phyloP scores from a whole-genome alignment of 768 basidiomycete genomes.

The Termitomyces eurrhizus region DNA sequence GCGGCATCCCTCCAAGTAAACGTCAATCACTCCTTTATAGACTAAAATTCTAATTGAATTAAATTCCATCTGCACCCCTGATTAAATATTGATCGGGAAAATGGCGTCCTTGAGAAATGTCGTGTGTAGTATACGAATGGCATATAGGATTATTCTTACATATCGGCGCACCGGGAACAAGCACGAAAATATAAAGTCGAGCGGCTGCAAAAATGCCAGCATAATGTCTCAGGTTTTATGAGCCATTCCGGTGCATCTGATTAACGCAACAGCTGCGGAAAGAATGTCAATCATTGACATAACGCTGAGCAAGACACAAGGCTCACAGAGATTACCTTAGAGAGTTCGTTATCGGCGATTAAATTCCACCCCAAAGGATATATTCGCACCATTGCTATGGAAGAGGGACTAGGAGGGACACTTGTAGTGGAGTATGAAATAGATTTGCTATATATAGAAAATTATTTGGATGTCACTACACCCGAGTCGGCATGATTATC shows the following conservation, averaged over 20 bases:
- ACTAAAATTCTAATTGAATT: not conserved
- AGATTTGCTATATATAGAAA: not conserved
- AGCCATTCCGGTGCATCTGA: not conserved
- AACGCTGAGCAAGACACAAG: not conserved
- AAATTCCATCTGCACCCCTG: not conserved
- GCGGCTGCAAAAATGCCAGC: not conserved
- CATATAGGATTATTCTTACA: too few species aligned
- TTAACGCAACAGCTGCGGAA: not conserved
- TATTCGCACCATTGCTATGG: not conserved
- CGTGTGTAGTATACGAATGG: too few species aligned
- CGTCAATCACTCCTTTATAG: too few species aligned
- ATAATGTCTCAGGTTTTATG: not conserved
- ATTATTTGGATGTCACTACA: not conserved
- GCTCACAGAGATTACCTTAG: not conserved
- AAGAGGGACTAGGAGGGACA: not conserved
- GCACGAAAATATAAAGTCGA: not conserved
- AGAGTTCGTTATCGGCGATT: not conserved
- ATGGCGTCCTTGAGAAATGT: too few species aligned
- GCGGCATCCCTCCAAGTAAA: too few species aligned
- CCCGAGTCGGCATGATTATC: not conserved
- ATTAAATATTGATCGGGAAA: not conserved
- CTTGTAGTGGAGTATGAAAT: not conserved
- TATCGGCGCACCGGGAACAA: too few species aligned
- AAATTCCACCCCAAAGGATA: not conserved
- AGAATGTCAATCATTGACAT: not conserved